These are phyloP conservation scores for Pestalotiopsis sp. DNA, from an alignment of 2,329 filamentous ascomycete genomes.

Conservation along the genomic window DNA sequence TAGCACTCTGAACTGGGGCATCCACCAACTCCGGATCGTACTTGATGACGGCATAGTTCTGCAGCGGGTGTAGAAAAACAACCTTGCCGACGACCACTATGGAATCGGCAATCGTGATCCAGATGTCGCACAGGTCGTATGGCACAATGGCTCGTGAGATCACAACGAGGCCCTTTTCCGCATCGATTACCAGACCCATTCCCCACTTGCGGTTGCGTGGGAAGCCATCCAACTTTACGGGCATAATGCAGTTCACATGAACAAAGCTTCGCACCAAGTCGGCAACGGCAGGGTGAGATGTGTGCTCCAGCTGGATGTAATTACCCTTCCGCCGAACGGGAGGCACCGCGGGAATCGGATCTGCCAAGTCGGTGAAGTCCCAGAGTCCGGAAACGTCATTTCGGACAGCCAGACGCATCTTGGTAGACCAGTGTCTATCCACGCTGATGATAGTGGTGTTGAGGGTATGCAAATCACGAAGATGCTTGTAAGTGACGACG, in stretches of 20 bases:
- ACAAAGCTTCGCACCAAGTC: slow-evolving; percentile 95
- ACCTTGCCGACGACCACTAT: slow-evolving; percentile 94
- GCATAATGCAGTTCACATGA: slow-evolving; percentile 89
- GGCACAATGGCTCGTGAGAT: slow-evolving; percentile 94
- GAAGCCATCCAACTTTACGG: slow-evolving; percentile 96
- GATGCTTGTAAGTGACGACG: slow-evolving; percentile 93
- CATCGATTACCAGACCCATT: slow-evolving; percentile 96
- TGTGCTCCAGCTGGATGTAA: slow-evolving; percentile 90
- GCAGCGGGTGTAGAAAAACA: slow-evolving; percentile 91
- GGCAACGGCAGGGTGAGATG: slow-evolving; percentile 86
- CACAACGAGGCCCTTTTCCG: slow-evolving; percentile 90
- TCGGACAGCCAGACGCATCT: slow-evolving; percentile 89
- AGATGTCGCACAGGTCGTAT: slow-evolving; percentile 95
- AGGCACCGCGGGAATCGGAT: slow-evolving; percentile 74
- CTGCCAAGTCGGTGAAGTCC: slow-evolving; percentile 88
- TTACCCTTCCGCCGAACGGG: slow-evolving; percentile 78
- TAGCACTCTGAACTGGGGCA: slow-evolving; percentile 88
- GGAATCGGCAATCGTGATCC: slow-evolving; percentile 93
- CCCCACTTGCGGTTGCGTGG: slow-evolving; percentile 93
- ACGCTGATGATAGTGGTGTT: slow-evolving; percentile 92
- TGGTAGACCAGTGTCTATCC: slow-evolving; percentile 93
- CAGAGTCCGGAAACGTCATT: slow-evolving; percentile 90
- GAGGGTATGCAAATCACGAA: slow-evolving; percentile 90
- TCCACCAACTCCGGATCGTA: slow-evolving; percentile 94
- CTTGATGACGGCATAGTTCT: slow-evolving; percentile 95